Base-by-base conservation (phyloP, 2,329 filamentous ascomycete species). In the Orbilia ellipsospora region DNA sequence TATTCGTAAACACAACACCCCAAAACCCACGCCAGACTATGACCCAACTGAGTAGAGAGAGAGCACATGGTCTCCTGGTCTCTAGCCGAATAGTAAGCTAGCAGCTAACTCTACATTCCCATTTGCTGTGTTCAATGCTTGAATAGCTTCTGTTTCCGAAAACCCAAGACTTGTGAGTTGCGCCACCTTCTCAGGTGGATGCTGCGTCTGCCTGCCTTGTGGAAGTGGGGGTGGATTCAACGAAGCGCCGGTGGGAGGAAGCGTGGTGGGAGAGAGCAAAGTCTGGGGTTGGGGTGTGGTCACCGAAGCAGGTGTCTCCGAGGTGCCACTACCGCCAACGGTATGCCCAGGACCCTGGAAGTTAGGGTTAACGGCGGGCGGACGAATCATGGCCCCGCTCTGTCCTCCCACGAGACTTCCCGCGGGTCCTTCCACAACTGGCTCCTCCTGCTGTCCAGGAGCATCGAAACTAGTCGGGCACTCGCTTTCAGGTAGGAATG, bases 81-180 rank as follows among this genome's bases (percentile, higher is more conserved):
- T 52, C 59, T 69, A 69, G 42, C 59, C 61, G 66, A 89, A 92
- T 62, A 97, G 87, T 77, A 97, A 86, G 57, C 90, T 90, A 55
- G 93, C 94, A n/a, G 94, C 94, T 77, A 90, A 88, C 77, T 98
- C 92, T 6, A 97, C 88, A 80, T 98, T 92, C 18, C 95, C 94
- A 18, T 89, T 89, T 15, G 92, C 92, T 31, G 92, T 92, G 80
- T 93, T 88, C 61, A 99, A 84, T 1, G 94, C 93, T 73, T 90
- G 89, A 62, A 95, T 86, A 0, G 94, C 94, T 78, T 92, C 87
- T 75, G 91, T 87, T 63, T 90, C 86, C 1, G 90, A 88, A 78
- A 95, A 93, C 0, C 94, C 94, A 78, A 98, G 85, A 55, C 89
- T 87, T 56, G 91, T 87, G 44, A 98, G 87, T 80, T 90, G 90